These are phyloP conservation scores for Cornus florida DNA, from an alignment of 148 eudicot genomes.

Conservation along the genomic window DNA sequence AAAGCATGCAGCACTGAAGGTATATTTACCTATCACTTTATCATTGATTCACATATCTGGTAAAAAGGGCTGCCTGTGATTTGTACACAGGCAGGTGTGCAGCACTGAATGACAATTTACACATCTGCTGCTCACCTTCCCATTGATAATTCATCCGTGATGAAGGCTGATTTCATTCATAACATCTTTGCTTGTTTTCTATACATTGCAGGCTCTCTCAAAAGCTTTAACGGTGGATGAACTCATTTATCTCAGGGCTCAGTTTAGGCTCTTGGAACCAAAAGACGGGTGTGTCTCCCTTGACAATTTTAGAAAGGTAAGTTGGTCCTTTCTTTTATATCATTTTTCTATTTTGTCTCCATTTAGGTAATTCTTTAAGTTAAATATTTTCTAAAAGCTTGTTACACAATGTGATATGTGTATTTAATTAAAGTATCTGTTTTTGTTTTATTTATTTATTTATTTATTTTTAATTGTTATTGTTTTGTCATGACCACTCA, in stretches of 20 bases:
- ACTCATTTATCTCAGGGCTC: conserved; percentile 67
- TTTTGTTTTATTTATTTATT: neutral
- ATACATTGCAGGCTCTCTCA: conserved; percentile 75
- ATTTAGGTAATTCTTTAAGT: neutral
- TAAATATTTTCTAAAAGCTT: neutral
- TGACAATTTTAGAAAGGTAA: conserved; percentile 69
- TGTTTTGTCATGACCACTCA: neutral
- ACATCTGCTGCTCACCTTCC: neutral
- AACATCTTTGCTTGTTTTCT: neutral
- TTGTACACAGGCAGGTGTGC: neutral
- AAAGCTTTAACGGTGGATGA: conserved; percentile 84
- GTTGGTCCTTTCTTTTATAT: conserved; percentile 15
- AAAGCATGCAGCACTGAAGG: conserved; percentile 86
- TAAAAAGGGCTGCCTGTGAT: neutral
- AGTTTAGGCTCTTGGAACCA: conserved; percentile 77
- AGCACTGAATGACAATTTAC: neutral
- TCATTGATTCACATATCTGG: neutral
- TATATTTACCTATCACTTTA: conserved; percentile 19
- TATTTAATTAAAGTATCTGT: neutral
- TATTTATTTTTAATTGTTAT: neutral
- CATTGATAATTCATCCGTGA: neutral
- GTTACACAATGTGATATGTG: conserved; percentile 11
- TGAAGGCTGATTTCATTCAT: neutral
- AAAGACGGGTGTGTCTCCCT: conserved; percentile 66
- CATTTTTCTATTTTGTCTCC: conserved; percentile 5